A percentile compares a stretch with the other conserved stretches of the same genome.
Evolutionary conservation across 2,329 filamentous ascomycete genomes (phyloP).

Genomic region (Alternaria alternata): DNA sequence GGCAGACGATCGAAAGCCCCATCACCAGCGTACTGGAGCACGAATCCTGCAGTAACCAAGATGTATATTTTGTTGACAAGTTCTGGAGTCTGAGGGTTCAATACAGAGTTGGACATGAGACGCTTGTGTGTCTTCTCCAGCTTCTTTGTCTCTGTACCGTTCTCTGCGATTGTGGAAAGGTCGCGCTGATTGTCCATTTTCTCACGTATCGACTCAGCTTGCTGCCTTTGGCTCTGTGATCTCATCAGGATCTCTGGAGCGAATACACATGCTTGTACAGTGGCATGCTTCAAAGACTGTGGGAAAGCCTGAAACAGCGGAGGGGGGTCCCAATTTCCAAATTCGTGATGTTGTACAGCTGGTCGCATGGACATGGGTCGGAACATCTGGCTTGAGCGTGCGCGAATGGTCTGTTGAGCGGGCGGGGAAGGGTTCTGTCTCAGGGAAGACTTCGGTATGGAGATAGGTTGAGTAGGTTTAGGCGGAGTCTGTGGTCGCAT

Average conservation of each 20-base stretch:
- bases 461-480: conserved; percentile 25
- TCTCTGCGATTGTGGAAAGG: conserved; percentile 40
- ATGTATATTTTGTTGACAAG: conserved; percentile 78
- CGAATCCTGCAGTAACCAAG: conserved; percentile 72
- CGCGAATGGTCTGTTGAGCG: conserved; percentile 40
- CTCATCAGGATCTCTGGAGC: conserved; percentile 75
- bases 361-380: conserved; percentile 41
- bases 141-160: conserved; percentile 39
- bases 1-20: conserved; percentile 75
- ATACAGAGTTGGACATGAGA: conserved; percentile 47
- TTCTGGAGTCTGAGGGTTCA: conserved; percentile 64
- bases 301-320: conserved; percentile 88
- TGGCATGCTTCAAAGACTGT: conserved; percentile 79
- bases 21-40: conserved; percentile 77
- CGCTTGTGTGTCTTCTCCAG: conserved; percentile 55
- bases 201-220: conserved; percentile 53
- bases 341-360: conserved; percentile 26
- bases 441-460: conserved; percentile 39
- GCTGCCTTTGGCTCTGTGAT: conserved; percentile 62
- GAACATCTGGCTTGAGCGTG: conserved; percentile 45
- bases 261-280: conserved; percentile 71
- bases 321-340: conserved; percentile 61
- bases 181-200: conserved; percentile 49
- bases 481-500: conserved; percentile 44
- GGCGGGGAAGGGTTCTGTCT: conserved; percentile 42